Base-by-base conservation (phyloP, 495 filamentous ascomycete species). In the Daldinia caldariorum region DNA sequence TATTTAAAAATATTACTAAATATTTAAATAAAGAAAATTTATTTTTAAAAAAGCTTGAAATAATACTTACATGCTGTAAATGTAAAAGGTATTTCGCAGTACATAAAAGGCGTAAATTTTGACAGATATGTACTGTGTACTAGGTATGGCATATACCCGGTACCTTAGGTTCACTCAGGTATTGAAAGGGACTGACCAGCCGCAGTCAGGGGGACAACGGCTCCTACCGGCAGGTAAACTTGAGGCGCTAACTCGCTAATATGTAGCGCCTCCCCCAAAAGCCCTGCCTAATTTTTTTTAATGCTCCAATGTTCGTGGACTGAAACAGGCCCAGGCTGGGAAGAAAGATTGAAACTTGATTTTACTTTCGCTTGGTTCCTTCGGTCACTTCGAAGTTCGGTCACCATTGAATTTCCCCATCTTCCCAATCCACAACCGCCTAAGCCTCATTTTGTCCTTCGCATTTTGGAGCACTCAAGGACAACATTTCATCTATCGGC, bases 161-260 rank as follows among this genome's bases (percentile, higher is more conserved):
- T n/a, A n/a, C n/a, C n/a, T n/a, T n/a, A n/a, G n/a, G n/a, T n/a
- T n/a, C n/a, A 18, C 13, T 43, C 26, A 26, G 26, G 49, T 56
- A 51, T 47, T 60, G 57, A 62, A 68, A 62, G 57, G 51, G 51
- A 45, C 34, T 31, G 32, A 26, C 57, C 64, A 62, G 65, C 65
- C 65, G 58, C 59, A 69, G 56, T 69, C 66, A 69, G n/a, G n/a
- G n/a, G n/a, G 61, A 39, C 18, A 34, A 71, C 69, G 69, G 69
- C 54, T 67, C 59, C 69, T 67, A 71, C 69, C 69, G 69, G 63
- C 38, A 71, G 63, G 58, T 71, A 71, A 56, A 59, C 13, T 64
- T 26, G 45, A 61, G 70, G 56, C 70, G 70, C 70, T 69, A 72
- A 72, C 60, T 59, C 54, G 64, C 69, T 68, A 68, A 72, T 43